Evolutionary conservation across 2,329 filamentous ascomycete genomes (phyloP).

Genomic region (Gnomoniopsis smithogilvyi): DNA sequence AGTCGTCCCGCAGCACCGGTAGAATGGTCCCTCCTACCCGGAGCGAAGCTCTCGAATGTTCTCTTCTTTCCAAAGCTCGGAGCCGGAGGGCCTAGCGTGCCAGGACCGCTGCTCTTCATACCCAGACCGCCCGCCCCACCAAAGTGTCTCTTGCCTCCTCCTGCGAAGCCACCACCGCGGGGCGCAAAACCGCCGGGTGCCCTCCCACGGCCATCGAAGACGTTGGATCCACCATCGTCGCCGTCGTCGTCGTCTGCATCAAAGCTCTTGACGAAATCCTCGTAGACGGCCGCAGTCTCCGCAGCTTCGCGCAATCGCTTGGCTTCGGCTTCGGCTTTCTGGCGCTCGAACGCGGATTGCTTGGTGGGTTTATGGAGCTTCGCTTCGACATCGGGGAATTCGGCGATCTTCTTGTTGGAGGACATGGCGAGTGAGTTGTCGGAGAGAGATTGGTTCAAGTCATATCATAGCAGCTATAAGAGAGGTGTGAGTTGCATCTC

Average conservation of each 20-base stretch:
- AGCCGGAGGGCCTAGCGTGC: slow-evolving; percentile 56
- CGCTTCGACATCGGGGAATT: slow-evolving; percentile 69
- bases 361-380: slow-evolving; percentile 79
- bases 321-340: slow-evolving; percentile 85
- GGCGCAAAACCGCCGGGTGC: slow-evolving; percentile 17
- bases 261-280: slow-evolving; percentile 83
- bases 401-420: slow-evolving; percentile 43
- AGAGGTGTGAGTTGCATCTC: not conserved
- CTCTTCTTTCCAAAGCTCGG: slow-evolving; percentile 52
- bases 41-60: slow-evolving; percentile 44
- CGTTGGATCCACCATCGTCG: slow-evolving; percentile 22
- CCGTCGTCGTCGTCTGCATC: slow-evolving; percentile 56
- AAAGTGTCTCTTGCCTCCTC: slow-evolving; percentile 61
- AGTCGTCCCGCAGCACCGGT: slow-evolving; percentile 29
- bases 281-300: slow-evolving; percentile 82
- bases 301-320: slow-evolving; percentile 81
- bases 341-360: slow-evolving; percentile 83
- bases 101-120: slow-evolving; percentile 57
- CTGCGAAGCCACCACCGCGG: slow-evolving; percentile 19
- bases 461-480: slow-evolving; percentile 1
- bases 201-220: not conserved
- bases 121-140: slow-evolving; percentile 49
- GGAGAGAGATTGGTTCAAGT: not conserved
- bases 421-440: slow-evolving; percentile 36
- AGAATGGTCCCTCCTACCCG: slow-evolving; percentile 28